Evolutionary conservation across 345 rosid species (phyloP), one percentile per base, ranked within the genome.

Genomic region (Hypericum androsaemum): DNA sequence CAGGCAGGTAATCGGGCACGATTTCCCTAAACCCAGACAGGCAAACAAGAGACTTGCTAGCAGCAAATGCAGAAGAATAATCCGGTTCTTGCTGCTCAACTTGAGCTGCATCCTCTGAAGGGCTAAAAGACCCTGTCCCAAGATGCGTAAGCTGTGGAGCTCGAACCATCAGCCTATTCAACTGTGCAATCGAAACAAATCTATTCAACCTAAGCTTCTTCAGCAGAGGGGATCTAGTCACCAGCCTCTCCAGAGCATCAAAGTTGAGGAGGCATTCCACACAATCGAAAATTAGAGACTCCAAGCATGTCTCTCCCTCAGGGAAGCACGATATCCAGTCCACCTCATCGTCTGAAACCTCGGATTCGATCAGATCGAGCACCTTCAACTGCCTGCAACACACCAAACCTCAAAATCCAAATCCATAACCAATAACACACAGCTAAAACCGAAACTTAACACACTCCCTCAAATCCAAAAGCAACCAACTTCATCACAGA

Each of bases 261-360:
- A 78, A 80, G 56, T 80, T 80, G 22, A 83, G 64, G 0, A 73
- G 65, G 10, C 77, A 69, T 10, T 83, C 86, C 4, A 89, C 75
- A 52, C 86, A 81, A 59, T 83, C 95, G 44, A 83, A 89, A 61
- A 73, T 72, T 54, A 89, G 72, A 22, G 90, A 78, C 63, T 81
- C 86, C 12, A 86, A 77, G 43, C 70, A 51, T 3, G 82, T 71
- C 58, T 70, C 75, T 36, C 71, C 68, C 49, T 81, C 86, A 0
- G 97, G 94, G 53, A 89, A 86, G 58, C 67, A 78, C 6, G 81
- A 81, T 53, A 86, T 64, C 95, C 95, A 89, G 62, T 86, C 96
- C 41, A 75, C 74, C 8, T 78, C 94, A 57, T 78, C 89, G 14
- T 81, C 81, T 0, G 57, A 1, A 37, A 87, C 82, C 59, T 81